Evolutionary conservation across 129 eudicot species (phyloP), one percentile per base, ranked within the genome.

Genomic region (Saposhnikovia divaricata): DNA sequence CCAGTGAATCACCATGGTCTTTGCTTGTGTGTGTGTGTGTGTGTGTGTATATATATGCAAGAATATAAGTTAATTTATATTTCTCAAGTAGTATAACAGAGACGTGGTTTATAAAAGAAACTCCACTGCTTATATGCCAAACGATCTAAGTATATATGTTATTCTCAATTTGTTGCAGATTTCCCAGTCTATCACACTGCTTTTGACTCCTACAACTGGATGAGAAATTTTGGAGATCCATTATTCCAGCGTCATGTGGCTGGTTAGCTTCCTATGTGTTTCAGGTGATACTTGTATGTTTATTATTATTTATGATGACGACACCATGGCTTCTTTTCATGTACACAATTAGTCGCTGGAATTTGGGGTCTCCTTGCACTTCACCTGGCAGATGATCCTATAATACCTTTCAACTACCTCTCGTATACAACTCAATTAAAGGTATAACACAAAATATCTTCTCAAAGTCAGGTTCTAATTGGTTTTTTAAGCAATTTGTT

Each of bases 121-220:
- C 46, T 21, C 14, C 28, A 78, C 37, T 18, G 6, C 28, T 39
- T 68, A 34, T 51, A 45, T 14, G 55, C 40, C 44, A 45, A 18
- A 57, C 31, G 72, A 71, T 74, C 73, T 40, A 66, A 50, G 42
- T 50, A 74, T 80, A 77, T 84, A 47, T 71, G 12, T n/a, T 48
- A 63, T 68, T 6, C 74, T 70, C 74, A 61, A 40, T 39, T 34
- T 42, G 70, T 45, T 77, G 31, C 90, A 94, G 98, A 86, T 71
- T 91, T 94, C 74, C 92, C 98, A 80, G 98, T 91, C 48, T 94
- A 94, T 84, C 98, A 94, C 87, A 91, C 98, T 44, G 98, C 93
- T 83, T 94, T 88, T 79, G 98, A 94, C 86, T 89, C 98, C 19
- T 94, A 91, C 73, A 84, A 91, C 72, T 94, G 98, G 98, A 94